Conservation (phyloP, 2,329 filamentous ascomycete genomes). For the Phaeosphaeriaceae sp. region DNA sequence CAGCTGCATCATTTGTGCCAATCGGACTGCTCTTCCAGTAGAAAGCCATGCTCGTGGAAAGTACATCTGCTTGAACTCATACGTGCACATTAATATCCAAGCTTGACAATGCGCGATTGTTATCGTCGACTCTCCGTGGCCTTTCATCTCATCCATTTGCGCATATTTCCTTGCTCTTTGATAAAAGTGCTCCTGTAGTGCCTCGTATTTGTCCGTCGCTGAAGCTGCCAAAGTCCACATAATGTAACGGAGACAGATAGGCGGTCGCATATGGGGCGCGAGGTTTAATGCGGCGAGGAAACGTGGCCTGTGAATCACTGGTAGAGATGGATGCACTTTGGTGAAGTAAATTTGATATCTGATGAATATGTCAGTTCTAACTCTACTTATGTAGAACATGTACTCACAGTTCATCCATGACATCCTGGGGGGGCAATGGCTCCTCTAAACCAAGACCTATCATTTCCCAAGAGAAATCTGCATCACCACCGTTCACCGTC, state of each 20-base stretch:
- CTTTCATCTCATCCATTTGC: slow-evolving; percentile 87
- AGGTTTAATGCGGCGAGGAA: slow-evolving; percentile 90
- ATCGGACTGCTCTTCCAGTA: slow-evolving; percentile 77
- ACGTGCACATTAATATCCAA: slow-evolving; percentile 78
- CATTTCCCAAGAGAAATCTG: slow-evolving; percentile 79
- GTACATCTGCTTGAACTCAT: slow-evolving; percentile 98
- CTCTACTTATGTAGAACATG: too few relatives aligned
- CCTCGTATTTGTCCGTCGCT: slow-evolving; percentile 78
- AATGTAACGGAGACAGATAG: slow-evolving; percentile 86
- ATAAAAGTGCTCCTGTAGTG: slow-evolving; percentile 88
- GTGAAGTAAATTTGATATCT: slow-evolving; percentile 88
- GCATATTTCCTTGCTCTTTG: slow-evolving; percentile 87
- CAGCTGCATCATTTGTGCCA: slow-evolving; percentile 90
- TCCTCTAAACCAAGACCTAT: slow-evolving; percentile 83
- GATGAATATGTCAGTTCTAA: slow-evolving; percentile 17
- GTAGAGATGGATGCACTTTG: slow-evolving; percentile 83
- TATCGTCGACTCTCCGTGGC: slow-evolving; percentile 87
- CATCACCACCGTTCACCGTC: slow-evolving; percentile 24
- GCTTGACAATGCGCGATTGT: slow-evolving; percentile 86
- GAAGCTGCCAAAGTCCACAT: slow-evolving; percentile 96
- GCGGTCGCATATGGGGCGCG: slow-evolving; percentile 83
- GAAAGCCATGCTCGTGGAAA: slow-evolving; percentile 97
- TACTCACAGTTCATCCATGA: slow-evolving; percentile 82
- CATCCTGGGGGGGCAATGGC: slow-evolving; percentile 75
- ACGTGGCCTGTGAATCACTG: slow-evolving; percentile 87